These are phyloP conservation scores for Tubosaeta brunneosetosa DNA, from an alignment of 768 basidiomycete species.

Conservation along the genomic window DNA sequence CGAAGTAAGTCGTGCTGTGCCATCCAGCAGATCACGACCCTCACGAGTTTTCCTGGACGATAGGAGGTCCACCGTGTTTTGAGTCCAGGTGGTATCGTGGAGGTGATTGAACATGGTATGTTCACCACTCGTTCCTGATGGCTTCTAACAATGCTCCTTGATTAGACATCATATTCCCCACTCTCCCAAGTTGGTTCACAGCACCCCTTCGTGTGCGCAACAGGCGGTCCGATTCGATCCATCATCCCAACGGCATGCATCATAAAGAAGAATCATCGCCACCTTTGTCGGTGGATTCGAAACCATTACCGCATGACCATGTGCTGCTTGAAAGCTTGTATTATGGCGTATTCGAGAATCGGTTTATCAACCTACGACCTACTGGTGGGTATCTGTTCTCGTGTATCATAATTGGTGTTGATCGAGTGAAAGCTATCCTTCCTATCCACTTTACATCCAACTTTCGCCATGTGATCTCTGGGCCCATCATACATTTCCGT, in stretches of 20 bases:
- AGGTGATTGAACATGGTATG: constrained; percentile 70
- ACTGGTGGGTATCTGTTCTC: constrained; percentile 44
- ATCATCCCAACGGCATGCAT: constrained; percentile 46
- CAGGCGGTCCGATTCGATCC: constrained; percentile 44
- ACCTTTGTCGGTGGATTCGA: constrained; percentile 29
- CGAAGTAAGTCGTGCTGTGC: constrained; percentile 39
- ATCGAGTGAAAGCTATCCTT: constrained; percentile 46
- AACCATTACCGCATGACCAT: constrained; percentile 55
- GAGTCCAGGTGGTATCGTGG: constrained; percentile 63
- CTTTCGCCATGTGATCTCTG: constrained; percentile 59
- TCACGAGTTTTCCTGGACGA: constrained; percentile 5
- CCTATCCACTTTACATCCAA: constrained; percentile 68
- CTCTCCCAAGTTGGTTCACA: constrained; percentile 74
- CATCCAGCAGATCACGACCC: neutral
- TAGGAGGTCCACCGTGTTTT: constrained; percentile 73
- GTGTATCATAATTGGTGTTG: neutral
- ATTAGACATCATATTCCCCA: constrained; percentile 72
- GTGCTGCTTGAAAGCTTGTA: constrained; percentile 64
- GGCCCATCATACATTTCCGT: constrained; percentile 58
- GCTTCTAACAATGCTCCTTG: neutral
- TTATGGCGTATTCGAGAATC: constrained; percentile 60
- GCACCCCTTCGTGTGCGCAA: constrained; percentile 56
- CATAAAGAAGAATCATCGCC: constrained; percentile 31
- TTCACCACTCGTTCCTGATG: neutral
- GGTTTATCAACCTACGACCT: constrained; percentile 69